Conservation (phyloP, 1,284 basidiomycete species). For the Sporisorium exsertum region DNA sequence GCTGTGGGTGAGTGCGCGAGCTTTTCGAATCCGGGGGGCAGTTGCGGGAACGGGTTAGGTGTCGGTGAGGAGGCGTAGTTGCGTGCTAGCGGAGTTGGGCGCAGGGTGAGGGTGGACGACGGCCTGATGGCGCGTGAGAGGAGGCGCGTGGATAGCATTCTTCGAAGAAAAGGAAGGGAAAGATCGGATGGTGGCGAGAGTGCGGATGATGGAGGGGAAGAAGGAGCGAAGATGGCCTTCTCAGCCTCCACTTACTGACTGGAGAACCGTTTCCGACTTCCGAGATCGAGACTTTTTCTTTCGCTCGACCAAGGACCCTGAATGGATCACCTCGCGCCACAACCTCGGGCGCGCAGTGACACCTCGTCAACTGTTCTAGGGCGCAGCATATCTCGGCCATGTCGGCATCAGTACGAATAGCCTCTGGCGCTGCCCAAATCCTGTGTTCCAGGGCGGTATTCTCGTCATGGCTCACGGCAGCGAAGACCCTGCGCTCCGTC, state of each 20-base stretch:
- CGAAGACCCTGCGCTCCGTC: background rate
- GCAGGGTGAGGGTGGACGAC: background rate
- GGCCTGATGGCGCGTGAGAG: constrained; percentile 2
- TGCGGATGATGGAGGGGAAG: background rate
- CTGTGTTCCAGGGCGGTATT: background rate
- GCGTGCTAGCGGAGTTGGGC: background rate
- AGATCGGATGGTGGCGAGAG: no score
- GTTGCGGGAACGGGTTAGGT: constrained; percentile 37
- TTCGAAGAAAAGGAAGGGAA: no score
- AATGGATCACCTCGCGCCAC: no score
- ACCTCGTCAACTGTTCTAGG: background rate
- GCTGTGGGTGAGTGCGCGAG: constrained; percentile 53
- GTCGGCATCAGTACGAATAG: constrained; percentile 12
- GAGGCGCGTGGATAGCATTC: constrained; percentile 13
- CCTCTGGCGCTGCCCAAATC: background rate
- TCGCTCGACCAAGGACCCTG: background rate
- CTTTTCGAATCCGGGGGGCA: constrained; percentile 63
- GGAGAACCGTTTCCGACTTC: background rate
- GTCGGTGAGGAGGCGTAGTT: constrained; percentile 36
- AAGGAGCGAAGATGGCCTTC: background rate
- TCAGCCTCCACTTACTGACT: constrained; percentile 11
- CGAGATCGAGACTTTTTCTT: constrained; percentile 1
- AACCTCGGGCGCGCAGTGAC: constrained; percentile 1
- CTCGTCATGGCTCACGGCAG: background rate
- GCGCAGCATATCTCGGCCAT: background rate